These are phyloP conservation scores for Laetiporus sulphureus DNA, from an alignment of 1,284 basidiomycete genomes.

Conservation along the genomic window DNA sequence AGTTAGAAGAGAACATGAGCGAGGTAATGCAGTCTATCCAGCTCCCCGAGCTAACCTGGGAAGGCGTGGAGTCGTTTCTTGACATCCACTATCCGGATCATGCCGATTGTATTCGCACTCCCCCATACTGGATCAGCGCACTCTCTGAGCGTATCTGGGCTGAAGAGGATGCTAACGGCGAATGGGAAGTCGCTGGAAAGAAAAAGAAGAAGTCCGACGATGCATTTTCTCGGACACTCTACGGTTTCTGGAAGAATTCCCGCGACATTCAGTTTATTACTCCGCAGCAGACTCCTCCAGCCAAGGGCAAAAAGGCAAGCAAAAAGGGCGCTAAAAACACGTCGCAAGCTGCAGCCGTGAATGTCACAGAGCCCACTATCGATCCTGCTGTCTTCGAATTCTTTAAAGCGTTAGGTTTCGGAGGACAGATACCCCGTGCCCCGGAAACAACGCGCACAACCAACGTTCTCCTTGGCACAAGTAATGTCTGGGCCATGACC, in stretches of 20 bases:
- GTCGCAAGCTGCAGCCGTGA: neutral
- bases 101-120: constrained; percentile 28
- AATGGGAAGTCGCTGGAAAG: constrained; percentile 11
- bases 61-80: constrained; percentile 35
- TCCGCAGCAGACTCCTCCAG: neutral
- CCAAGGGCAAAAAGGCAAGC: constrained; percentile 6
- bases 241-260: constrained; percentile 40
- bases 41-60: constrained; percentile 28
- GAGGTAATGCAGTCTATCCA: constrained; percentile 36
- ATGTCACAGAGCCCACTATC: constrained; percentile 1
- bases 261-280: constrained; percentile 13
- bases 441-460: constrained; percentile 12
- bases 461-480: constrained; percentile 7
- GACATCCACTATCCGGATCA: constrained; percentile 38
- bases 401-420: constrained; percentile 14
- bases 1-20: constrained; percentile 37
- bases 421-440: constrained; percentile 10
- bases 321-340: neutral
- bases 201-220: constrained; percentile 8
- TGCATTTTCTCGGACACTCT: constrained; percentile 18
- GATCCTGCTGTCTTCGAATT: constrained; percentile 13
- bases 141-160: constrained; percentile 8
- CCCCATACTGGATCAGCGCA: constrained; percentile 38
- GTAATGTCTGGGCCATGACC: constrained; percentile 24
- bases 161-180: constrained; percentile 13